phyloP scores from a whole-genome alignment of 225 moss, liverwort and hornwort genomes.

The Straminergon stramineum region DNA sequence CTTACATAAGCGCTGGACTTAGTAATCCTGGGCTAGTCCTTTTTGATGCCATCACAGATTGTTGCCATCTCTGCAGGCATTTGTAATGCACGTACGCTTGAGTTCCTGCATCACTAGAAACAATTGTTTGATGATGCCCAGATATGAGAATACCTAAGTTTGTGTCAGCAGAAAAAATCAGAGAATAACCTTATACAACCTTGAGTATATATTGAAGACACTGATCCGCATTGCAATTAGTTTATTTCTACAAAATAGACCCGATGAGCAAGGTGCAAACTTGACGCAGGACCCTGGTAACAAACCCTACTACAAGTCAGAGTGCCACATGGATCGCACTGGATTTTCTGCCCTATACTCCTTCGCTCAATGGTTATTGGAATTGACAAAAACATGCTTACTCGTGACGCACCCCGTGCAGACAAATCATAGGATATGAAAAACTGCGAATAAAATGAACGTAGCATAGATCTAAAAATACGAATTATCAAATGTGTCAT shows the following conservation, averaged over 20 bases:
- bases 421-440: neutral
- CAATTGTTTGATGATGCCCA: neutral
- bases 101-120: constrained; percentile 35
- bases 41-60: constrained; percentile 59
- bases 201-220: neutral
- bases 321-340: neutral
- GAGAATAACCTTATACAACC: neutral
- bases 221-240: neutral
- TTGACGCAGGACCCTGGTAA: neutral
- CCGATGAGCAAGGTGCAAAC: neutral
- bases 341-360: neutral
- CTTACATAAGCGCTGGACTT: constrained; percentile 69
- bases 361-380: neutral
- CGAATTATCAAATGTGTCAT: neutral
- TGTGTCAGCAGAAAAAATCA: neutral
- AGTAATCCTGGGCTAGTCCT: constrained; percentile 42
- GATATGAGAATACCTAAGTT: neutral
- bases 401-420: neutral
- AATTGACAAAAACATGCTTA: neutral
- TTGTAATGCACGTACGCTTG: constrained; percentile 77
- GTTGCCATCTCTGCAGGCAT: constrained; percentile 75
- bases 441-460: neutral
- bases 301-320: neutral
- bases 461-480: neutral
- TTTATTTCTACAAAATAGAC: neutral